Base-by-base conservation (phyloP, 2,329 filamentous ascomycete species). In the Allantophomopsis lycopodina region DNA sequence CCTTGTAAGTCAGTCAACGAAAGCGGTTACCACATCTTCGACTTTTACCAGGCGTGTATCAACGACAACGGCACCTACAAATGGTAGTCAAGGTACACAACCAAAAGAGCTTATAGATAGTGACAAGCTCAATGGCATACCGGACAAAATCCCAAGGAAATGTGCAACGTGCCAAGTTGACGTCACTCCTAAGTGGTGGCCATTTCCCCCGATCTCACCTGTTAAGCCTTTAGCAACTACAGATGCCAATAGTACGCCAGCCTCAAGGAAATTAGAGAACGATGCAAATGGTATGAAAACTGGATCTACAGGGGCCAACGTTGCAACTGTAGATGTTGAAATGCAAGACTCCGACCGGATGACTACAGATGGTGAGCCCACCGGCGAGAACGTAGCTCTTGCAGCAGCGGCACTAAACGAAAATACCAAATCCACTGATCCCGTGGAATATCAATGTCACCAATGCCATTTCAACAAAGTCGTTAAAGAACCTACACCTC, bases 171-270 rank as follows among this genome's bases (percentile, higher is more conserved):
- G 77, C 49, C 70, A 70, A 30, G 69, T 81, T 42, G 79, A 87
- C 52, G 71, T 80, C 38, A 86, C 79, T 49, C 83, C 81, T 4
- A 79, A 72, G 51, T 87, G 82, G 82, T 82, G 80, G 69, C 49
- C 51, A 10, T 53, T 50, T 21, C 32, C 42, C 14, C 16, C 40
- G 30, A 44, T 45, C 11, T 37, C 41, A 15, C 11, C 32, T 15
- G 16, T 15, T 3, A 14, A 34, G 7, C 11, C 23, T 28, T 12
- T 28, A 8, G 8, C 38, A 17, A 16, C 34, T 28, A 34, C 32
- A 8, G 14, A 14, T 8, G 3, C 16, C n/a, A 34, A 3, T 8
- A 34, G 12, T 17, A 17, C 32, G 6, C n/a, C 16, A 34, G 32
- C 32, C 5, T 15, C 12, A 14, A 17, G 32, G 21, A 17, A 21